Conservation (phyloP, 1,139 yeast genomes). For the Protomyces macrosporus region DNA sequence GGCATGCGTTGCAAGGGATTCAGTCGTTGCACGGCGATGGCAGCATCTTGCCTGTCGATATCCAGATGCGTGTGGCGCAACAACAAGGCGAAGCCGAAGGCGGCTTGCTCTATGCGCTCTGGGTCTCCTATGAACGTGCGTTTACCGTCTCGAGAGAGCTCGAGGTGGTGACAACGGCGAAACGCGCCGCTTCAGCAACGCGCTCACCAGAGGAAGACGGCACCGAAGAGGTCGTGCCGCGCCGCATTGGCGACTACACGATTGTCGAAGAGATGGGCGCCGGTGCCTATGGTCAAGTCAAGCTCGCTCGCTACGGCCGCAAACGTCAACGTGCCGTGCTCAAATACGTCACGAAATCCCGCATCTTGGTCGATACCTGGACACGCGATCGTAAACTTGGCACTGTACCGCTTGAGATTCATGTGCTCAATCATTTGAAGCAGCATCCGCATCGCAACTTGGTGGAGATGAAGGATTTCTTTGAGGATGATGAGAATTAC, state of each 20-base stretch:
- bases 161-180: background rate
- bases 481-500: conserved; percentile 83
- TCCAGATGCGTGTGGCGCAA: conserved; percentile 65
- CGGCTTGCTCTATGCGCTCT: conserved; percentile 48
- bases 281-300: conserved; percentile 94
- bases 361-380: conserved; percentile 95
- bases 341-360: conserved; percentile 84
- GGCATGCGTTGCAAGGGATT: conserved; percentile 7
- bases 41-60: conserved; percentile 57
- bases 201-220: conserved; percentile 3
- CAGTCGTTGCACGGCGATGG: conserved; percentile 70
- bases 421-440: conserved; percentile 70
- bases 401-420: conserved; percentile 90
- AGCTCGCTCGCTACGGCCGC: conserved; percentile 63
- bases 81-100: background rate
- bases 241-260: conserved; percentile 64
- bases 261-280: conserved; percentile 80
- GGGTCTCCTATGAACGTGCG: conserved; percentile 63
- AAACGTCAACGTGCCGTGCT: conserved; percentile 67
- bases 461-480: conserved; percentile 76
- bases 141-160: conserved; percentile 6
- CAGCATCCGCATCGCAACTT: conserved; percentile 80
- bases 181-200: background rate
- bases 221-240: conserved; percentile 40
- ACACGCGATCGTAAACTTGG: conserved; percentile 85